Percentiles rank a stretch among this genome's conserved stretches.
phyloP scores from a whole-genome alignment of 2,329 filamentous ascomycete species.

The Sporothrix pallida region DNA sequence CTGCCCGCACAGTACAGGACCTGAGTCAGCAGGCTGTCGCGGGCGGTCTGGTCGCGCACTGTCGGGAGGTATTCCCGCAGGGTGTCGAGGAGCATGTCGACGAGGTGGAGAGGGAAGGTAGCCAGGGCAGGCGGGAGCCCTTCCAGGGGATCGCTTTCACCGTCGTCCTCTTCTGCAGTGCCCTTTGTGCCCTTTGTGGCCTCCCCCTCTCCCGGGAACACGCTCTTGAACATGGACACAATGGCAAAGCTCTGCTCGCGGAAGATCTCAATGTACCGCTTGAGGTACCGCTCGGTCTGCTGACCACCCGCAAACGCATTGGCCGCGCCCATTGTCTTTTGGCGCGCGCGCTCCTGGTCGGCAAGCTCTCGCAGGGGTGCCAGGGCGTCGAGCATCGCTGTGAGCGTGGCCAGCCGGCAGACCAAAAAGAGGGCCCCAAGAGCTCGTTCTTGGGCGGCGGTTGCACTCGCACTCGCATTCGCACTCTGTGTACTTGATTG shows the following conservation, averaged over 20 bases:
- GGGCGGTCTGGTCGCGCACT: slow-evolving; percentile 76
- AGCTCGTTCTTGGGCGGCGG: slow-evolving; percentile 62
- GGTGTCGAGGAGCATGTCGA: slow-evolving; percentile 79
- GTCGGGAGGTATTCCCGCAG: slow-evolving; percentile 78
- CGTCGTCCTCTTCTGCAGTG: slow-evolving; percentile 27
- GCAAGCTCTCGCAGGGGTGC: slow-evolving; percentile 86
- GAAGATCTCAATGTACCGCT: slow-evolving; percentile 96
- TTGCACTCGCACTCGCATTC: neutral
- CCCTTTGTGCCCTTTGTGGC: slow-evolving; percentile 15
- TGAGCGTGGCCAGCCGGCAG: slow-evolving; percentile 80
- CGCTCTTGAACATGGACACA: slow-evolving; percentile 89
- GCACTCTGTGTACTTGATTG: neutral
- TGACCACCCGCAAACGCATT: slow-evolving; percentile 72
- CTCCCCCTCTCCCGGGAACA: slow-evolving; percentile 66
- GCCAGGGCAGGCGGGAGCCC: slow-evolving; percentile 76
- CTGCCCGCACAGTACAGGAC: slow-evolving; percentile 93
- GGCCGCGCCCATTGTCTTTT: slow-evolving; percentile 47
- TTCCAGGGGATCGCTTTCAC: slow-evolving; percentile 51
- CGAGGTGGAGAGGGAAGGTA: slow-evolving; percentile 83
- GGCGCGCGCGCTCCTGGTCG: slow-evolving; percentile 74
- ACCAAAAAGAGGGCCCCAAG: slow-evolving; percentile 86
- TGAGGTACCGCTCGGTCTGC: slow-evolving; percentile 92
- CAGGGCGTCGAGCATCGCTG: slow-evolving; percentile 79
- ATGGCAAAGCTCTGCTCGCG: slow-evolving; percentile 97
- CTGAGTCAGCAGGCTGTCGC: slow-evolving; percentile 89